Conservation (phyloP, 2,329 filamentous ascomycete species). For the Cadophora luteo-olivacea region DNA sequence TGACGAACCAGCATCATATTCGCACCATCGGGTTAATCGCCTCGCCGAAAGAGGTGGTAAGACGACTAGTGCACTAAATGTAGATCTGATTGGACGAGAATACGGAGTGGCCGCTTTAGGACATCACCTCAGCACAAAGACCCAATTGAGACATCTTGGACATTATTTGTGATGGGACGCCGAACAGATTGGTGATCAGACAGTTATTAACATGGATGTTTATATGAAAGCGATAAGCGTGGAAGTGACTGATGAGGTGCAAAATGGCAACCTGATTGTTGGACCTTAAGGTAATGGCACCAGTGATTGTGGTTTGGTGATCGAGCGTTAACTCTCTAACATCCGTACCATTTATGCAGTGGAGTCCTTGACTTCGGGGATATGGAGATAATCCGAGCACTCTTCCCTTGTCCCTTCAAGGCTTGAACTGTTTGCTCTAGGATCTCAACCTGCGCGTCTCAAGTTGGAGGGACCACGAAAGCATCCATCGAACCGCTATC, state of each 20-base stretch:
- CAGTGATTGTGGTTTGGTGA: background rate
- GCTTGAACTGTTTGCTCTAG: background rate
- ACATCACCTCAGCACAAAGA: background rate
- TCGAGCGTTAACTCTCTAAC: background rate
- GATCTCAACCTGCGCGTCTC: background rate
- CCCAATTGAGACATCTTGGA: background rate
- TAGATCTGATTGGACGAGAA: background rate
- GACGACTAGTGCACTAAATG: background rate
- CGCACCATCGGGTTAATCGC: background rate
- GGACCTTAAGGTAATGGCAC: background rate
- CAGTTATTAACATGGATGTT: background rate
- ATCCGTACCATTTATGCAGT: background rate
- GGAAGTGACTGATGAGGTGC: background rate
- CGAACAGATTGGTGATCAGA: background rate
- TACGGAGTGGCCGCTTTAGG: background rate
- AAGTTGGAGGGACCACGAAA: background rate
- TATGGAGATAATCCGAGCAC: background rate
- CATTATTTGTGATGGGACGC: background rate
- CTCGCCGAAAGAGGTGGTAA: background rate
- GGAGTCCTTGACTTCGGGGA: background rate
- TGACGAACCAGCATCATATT: background rate
- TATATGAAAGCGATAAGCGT: background rate
- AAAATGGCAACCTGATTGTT: background rate
- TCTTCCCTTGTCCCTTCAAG: background rate
- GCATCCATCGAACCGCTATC: background rate